Conservation (phyloP, 2,329 filamentous ascomycete genomes). For the Penicillium sp. region DNA sequence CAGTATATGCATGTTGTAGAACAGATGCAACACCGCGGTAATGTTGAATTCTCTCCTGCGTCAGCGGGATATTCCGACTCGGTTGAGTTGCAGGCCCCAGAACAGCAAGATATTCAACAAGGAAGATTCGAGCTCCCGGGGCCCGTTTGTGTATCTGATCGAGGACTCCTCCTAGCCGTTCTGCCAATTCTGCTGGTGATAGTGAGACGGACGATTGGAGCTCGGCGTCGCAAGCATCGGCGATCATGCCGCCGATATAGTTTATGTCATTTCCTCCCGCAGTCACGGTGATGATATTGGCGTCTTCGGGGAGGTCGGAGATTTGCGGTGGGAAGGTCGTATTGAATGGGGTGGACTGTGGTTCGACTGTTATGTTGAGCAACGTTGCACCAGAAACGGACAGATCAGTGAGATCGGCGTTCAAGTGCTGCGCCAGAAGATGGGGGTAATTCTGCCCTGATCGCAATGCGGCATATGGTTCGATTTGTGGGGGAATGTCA, state of each 20-base stretch:
- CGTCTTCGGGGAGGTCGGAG: slow-evolving; percentile 10
- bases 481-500: slow-evolving; percentile 16
- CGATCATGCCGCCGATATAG: slow-evolving; percentile 17
- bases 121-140: slow-evolving; percentile 10
- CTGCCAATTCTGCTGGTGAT: slow-evolving; percentile 4
- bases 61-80: slow-evolving; percentile 8
- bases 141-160: slow-evolving; percentile 14
- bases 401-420: slow-evolving; percentile 16
- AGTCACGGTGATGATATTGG: slow-evolving; percentile 16
- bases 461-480: slow-evolving; percentile 10
- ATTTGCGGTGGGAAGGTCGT: slow-evolving; percentile 13
- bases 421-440: slow-evolving; percentile 12
- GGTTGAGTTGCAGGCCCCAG: slow-evolving; percentile 13
- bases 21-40: slow-evolving; percentile 7
- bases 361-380: slow-evolving; percentile 15
- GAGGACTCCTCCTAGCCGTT: slow-evolving; percentile 9
- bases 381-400: slow-evolving; percentile 17
- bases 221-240: slow-evolving; percentile 7
- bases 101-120: slow-evolving; percentile 18
- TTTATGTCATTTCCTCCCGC: slow-evolving; percentile 18
- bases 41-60: slow-evolving; percentile 12
- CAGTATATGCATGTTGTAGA: slow-evolving; percentile 14
- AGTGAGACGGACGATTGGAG: neutral
- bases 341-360: slow-evolving; percentile 3
- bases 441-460: slow-evolving; percentile 18